Evolutionary conservation across 345 rosid species (phyloP).

Genomic region (Corchorus capsularis): DNA sequence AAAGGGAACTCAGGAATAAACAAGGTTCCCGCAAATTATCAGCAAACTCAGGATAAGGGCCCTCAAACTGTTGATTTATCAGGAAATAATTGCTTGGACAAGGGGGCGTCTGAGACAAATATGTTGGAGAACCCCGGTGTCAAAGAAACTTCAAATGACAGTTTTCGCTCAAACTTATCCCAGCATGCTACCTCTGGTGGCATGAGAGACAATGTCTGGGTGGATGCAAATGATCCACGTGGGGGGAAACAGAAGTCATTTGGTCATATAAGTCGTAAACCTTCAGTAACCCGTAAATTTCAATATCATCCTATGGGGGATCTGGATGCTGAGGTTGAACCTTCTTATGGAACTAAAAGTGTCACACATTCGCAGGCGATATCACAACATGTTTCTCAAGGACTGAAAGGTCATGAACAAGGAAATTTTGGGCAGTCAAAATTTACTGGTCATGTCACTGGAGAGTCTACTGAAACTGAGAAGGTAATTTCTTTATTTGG

Average conservation of each 20-base stretch:
- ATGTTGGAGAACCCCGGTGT: constrained; percentile 33
- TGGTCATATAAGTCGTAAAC: constrained; percentile 41
- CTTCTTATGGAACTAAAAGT: constrained; percentile 42
- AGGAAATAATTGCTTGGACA: constrained; percentile 43
- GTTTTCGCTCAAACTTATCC: constrained; percentile 36
- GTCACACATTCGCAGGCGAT: constrained; percentile 34
- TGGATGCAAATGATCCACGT: constrained; percentile 46
- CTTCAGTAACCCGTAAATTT: constrained; percentile 62
- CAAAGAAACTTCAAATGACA: constrained; percentile 40
- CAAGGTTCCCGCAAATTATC: constrained; percentile 31
- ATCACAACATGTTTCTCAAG: constrained; percentile 40
- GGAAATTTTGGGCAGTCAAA: constrained; percentile 40
- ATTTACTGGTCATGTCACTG: constrained; percentile 39
- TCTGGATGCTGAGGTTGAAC: constrained; percentile 54
- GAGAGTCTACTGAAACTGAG: constrained; percentile 41
- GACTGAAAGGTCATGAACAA: constrained; percentile 36
- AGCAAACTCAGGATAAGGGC: constrained; percentile 35
- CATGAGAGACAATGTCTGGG: constrained; percentile 44
- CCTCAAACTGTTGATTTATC: constrained; percentile 50
- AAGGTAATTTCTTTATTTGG: constrained; percentile 42
- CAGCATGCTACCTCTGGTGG: constrained; percentile 35
- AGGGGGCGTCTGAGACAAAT: constrained; percentile 31
- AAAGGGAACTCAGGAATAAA: constrained; percentile 32
- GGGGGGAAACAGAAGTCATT: constrained; percentile 55
- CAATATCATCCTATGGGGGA: constrained; percentile 96